These are phyloP conservation scores for Lasiodiplodia sp. DNA, from an alignment of 2,329 filamentous ascomycete genomes.

Conservation along the genomic window DNA sequence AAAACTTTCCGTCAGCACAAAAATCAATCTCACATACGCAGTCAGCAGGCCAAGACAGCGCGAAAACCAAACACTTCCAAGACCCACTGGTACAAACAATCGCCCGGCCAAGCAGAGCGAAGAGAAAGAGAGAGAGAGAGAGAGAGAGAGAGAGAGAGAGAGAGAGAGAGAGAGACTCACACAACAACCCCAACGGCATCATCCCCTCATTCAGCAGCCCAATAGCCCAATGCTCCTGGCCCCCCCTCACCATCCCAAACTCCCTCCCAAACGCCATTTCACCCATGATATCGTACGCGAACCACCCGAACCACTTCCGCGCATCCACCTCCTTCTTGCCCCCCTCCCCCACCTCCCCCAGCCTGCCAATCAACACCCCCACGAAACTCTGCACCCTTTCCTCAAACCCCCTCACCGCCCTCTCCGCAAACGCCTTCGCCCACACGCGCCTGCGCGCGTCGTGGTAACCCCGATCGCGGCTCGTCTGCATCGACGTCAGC, in stretches of 20 bases:
- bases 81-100: not conserved
- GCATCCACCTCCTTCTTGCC: slow-evolving; percentile 36
- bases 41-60: not conserved
- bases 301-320: slow-evolving; percentile 47
- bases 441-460: slow-evolving; percentile 41
- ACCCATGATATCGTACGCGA: slow-evolving; percentile 60
- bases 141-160: not conserved
- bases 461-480: slow-evolving; percentile 42
- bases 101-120: too few species aligned
- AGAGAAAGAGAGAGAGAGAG: too few species aligned
- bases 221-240: slow-evolving; percentile 42
- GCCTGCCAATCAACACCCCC: not conserved
- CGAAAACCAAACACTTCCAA: too few species aligned
- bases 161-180: not conserved
- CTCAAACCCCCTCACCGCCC: slow-evolving; percentile 23
- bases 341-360: slow-evolving; percentile 37
- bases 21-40: not conserved
- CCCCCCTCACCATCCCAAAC: slow-evolving; percentile 48
- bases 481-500: slow-evolving; percentile 38
- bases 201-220: slow-evolving; percentile 29
- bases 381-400: not conserved
- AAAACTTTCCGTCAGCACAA: not conserved
- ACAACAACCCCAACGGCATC: slow-evolving; percentile 10
- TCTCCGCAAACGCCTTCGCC: slow-evolving; percentile 44
- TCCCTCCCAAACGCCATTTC: slow-evolving; percentile 54